Evolutionary conservation across 345 rosid species (phyloP), one percentile per base, ranked within the genome.

Genomic region (Moringa oleifera): DNA sequence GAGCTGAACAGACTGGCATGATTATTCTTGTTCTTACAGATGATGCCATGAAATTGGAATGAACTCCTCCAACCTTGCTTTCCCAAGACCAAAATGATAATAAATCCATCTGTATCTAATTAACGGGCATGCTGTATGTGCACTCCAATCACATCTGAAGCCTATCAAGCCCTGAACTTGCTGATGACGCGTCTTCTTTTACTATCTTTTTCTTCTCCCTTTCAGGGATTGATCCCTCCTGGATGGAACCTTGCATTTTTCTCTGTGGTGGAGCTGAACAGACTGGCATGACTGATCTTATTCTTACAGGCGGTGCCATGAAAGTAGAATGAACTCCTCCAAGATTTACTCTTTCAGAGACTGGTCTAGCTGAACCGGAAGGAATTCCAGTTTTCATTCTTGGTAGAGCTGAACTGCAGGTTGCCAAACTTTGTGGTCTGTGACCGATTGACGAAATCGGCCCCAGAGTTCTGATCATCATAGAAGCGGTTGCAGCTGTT

Each of bases 1-100:
- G 93, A 67, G 91, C 84, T 1, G 97, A 67, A 61, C 85, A 86
- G 54, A 88, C 97, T 20, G 95, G 96, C 1, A 87, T 78, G 51
- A 85, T 85, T 0, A 89, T 80, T 72, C 89, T 73, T 62, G 84
- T 84, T 41, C 76, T 79, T 51, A 88, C 89, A 33, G 93, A 68
- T 21, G 89, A 87, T 50, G 93, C 93, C 66, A 78, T 58, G 72
- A 71, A 80, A 55, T 62, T 65, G 10, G 81, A 74, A 37, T 73
- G 71, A 25, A 74, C 33, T 63, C n/a, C n/a, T n/a, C 72, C 75
- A 53, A 70, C n/a, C n/a, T n/a, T n/a, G n/a, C n/a, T n/a, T n/a
- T n/a, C n/a, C n/a, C n/a, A n/a, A n/a, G n/a, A n/a, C n/a, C n/a
- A n/a, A n/a, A n/a, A n/a, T n/a, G n/a, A n/a, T n/a, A n/a, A n/a